Evolutionary conservation across 192 early-diverging fungal species (phyloP), one percentile per base, ranked within the genome.

Genomic region (Rhizophagus sp.): DNA sequence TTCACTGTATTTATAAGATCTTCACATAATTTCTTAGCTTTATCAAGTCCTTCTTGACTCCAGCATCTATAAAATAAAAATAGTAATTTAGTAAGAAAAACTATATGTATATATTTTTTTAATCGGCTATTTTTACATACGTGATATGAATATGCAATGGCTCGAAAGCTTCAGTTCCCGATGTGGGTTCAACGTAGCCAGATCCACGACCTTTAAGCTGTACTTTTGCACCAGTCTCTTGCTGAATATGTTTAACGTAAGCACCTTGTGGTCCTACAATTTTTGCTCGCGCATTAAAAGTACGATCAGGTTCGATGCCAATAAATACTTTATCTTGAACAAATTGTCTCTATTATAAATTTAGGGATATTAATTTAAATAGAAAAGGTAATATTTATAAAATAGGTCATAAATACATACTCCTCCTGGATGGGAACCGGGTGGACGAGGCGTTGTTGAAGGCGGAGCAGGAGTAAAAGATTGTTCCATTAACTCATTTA

Each of bases 201-300:
- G 96, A 97, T 1, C 96, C 96, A 44, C 86, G 83, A 9, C 96
- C 96, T 57, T 94, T 93, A 25, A 97, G 86, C 62, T 96, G 92
- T 25, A 97, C 91, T 9, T 91, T 88, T 25, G 94, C 89, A 0
- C 88, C 86, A 4, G 96, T 95, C 52, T 92, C 92, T 63, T 87
- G 87, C 81, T 96, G 93, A 67, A 97, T 96, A 82, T 96, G 94
- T 82, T 96, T 95, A 69, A 97, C 94, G 84, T 94, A 95, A 24
- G 84, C 78, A 34, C 89, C 92, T 78, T 87, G 87, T 25, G 95
- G 95, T 13, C 96, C 96, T 64, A 97, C 92, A 39, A 97, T 89
- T 82, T 97, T 97, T 36, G 93, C 93, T 15, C 95, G 90, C 30
- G 95, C 86, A 82, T 96, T 95, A 83, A 95, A 97, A 2, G 87